Base-by-base conservation (phyloP, 2,329 filamentous ascomycete genomes). In the Talaromyces albobiverticillius region DNA sequence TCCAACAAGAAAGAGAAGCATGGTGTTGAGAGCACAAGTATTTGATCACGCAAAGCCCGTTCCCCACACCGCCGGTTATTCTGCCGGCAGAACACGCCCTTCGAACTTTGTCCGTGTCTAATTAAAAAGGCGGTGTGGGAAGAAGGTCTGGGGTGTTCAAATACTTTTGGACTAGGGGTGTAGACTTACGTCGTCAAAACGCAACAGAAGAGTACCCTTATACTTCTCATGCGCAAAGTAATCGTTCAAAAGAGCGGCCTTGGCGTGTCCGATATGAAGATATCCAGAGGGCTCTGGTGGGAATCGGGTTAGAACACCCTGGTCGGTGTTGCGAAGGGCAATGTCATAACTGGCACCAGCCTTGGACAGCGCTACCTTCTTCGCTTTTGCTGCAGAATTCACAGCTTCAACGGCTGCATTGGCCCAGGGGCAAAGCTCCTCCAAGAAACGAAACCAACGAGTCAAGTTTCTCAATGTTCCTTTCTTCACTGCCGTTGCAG, bases 101-200 rank as follows among this genome's bases (percentile, higher is more conserved):
- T n/a, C n/a, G n/a, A n/a, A n/a, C n/a, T n/a, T n/a, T n/a, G n/a
- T n/a, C n/a, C n/a, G n/a, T n/a, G n/a, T n/a, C n/a, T n/a, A n/a
- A n/a, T n/a, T n/a, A n/a, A n/a, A n/a, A n/a, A n/a, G n/a, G n/a
- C n/a, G n/a, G n/a, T n/a, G n/a, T n/a, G n/a, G n/a, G n/a, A n/a
- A n/a, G n/a, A n/a, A n/a, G n/a, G n/a, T n/a, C n/a, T n/a, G n/a
- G n/a, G n/a, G n/a, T n/a, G n/a, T n/a, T n/a, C n/a, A n/a, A n/a
- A n/a, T n/a, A n/a, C n/a, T n/a, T n/a, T n/a, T n/a, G n/a, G n/a
- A n/a, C n/a, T n/a, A n/a, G n/a, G n/a, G n/a, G n/a, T n/a, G n/a
- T n/a, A n/a, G n/a, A n/a, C n/a, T n/a, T n/a, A n/a, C n/a, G 36
- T 99, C 94, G 69, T 99, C 94, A 67, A 99, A 94, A 57, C 94